These are phyloP conservation scores for Echinosophora koreensis DNA, from an alignment of 306 rosid genomes.

Conservation along the genomic window DNA sequence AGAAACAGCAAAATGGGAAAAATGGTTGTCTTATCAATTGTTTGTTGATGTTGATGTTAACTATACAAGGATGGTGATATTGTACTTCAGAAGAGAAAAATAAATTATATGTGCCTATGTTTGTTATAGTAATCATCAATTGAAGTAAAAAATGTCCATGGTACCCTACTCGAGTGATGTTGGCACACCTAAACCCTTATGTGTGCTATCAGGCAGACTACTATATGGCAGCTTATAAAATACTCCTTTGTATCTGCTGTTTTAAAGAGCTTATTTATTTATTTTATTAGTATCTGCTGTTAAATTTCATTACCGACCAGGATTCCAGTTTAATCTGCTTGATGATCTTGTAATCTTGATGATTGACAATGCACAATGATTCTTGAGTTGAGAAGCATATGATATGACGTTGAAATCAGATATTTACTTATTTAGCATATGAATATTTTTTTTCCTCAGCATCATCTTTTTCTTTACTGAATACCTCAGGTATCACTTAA, in stretches of 20 bases:
- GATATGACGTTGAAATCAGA: constrained; percentile 25
- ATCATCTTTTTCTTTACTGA: constrained; percentile 42
- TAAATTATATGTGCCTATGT: background rate
- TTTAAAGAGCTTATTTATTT: background rate
- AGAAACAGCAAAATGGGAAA: too few species aligned
- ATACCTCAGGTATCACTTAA: constrained; percentile 75
- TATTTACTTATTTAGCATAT: background rate
- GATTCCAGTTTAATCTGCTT: constrained; percentile 18
- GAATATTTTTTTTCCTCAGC: constrained; percentile 37
- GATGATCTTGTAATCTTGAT: constrained; percentile 35
- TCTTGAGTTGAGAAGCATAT: constrained; percentile 29
- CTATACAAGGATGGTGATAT: constrained; percentile 4
- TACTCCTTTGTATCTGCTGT: background rate
- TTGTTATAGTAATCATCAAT: background rate
- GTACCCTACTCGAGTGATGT: constrained; percentile 4
- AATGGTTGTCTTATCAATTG: too few species aligned
- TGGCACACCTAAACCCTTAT: background rate
- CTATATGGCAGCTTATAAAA: background rate
- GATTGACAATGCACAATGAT: constrained; percentile 6
- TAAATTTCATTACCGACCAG: constrained; percentile 22
- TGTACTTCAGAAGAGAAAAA: constrained; percentile 18
- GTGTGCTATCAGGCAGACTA: constrained; percentile 11
- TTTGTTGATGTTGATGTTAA: constrained; percentile 9
- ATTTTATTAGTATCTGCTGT: background rate
- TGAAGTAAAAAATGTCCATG: constrained; percentile 15